Evolutionary conservation across 2,329 filamentous ascomycete species (phyloP), one percentile per base, ranked within the genome.

Genomic region (Onygenales sp.): DNA sequence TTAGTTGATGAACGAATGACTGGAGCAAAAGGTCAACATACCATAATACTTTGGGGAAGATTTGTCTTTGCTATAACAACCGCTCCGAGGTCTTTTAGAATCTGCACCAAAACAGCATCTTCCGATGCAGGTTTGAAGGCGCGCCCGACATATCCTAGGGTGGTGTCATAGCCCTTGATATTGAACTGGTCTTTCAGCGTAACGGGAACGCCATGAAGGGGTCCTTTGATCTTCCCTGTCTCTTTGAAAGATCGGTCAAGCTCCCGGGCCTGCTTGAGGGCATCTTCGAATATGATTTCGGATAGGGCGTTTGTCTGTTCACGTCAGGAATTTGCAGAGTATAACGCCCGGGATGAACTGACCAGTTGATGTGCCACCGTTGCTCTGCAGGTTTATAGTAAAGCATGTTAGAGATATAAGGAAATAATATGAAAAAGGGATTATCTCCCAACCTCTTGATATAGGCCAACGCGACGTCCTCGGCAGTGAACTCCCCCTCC

Each of bases 11-110:
- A 5, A 43, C 10, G 8, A 8, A 3, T 21, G 31, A 27, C 14
- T 35, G 41, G 5, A 2, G 32, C 2, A 32, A 51, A n/a, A 44
- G 13, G 3, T 3, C 11, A 21, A 44, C 50, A 38, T 42, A 53
- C 50, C 83, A 87, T 85, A 76, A 85, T 83, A 10, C 81, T 81
- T 1, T 81, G 84, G 0, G 79, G 78, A 3, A 80, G 73, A 57
- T 77, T 80, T 0, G 79, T 81, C 68, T 81, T 81, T 57, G 78
- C 76, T 60, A 79, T 81, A 57, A 79, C 72, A 32, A 82, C 71
- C 9, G 78, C 79, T 5, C 80, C 80, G n/a, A 54, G 51, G 21
- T 43, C 39, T 39, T 51, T 53, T 14, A 59, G 44, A 33, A 55
- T 55, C 48, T 59, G 49, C 33, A 57, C 51, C 7, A 56, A 32